Evolutionary conservation across 2,329 filamentous ascomycete species (phyloP).

Genomic region (Cladosporium sp.): DNA sequence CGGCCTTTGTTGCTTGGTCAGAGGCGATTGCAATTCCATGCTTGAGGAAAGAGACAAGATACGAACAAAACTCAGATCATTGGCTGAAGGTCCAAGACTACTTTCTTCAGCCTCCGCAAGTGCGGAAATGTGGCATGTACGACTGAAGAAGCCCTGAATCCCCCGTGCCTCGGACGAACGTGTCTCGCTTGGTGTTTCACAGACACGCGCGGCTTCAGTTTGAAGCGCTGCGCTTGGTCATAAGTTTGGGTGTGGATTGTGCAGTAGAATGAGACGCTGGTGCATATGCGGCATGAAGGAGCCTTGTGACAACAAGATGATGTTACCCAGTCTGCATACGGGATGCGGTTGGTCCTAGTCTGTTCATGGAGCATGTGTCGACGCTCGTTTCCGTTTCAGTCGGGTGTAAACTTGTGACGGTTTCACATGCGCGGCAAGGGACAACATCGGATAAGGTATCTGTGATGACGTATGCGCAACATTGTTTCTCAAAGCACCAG

Average conservation of each 20-base stretch:
- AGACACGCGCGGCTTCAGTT: background rate
- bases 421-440: no score
- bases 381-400: no score
- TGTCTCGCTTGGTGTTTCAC: background rate
- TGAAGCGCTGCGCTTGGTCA: no score
- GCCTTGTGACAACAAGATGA: no score
- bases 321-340: no score
- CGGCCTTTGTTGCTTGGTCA: slow-evolving; percentile 87
- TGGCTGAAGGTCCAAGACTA: background rate
- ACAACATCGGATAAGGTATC: background rate
- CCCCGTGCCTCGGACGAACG: no score
- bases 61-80: background rate
- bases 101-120: background rate
- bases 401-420: no score
- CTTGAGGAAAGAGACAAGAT: background rate
- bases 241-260: no score
- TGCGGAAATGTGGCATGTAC: background rate
- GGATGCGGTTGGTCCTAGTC: no score
- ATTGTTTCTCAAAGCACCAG: background rate
- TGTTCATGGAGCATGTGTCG: no score
- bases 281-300: no score
- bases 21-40: slow-evolving; percentile 59
- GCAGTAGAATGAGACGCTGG: no score
- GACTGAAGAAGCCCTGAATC: background rate
- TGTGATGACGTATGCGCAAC: background rate